Percentiles rank a stretch among this genome's conserved stretches.
Conservation (phyloP, 495 filamentous ascomycete genomes). For the Physcia stellaris region DNA sequence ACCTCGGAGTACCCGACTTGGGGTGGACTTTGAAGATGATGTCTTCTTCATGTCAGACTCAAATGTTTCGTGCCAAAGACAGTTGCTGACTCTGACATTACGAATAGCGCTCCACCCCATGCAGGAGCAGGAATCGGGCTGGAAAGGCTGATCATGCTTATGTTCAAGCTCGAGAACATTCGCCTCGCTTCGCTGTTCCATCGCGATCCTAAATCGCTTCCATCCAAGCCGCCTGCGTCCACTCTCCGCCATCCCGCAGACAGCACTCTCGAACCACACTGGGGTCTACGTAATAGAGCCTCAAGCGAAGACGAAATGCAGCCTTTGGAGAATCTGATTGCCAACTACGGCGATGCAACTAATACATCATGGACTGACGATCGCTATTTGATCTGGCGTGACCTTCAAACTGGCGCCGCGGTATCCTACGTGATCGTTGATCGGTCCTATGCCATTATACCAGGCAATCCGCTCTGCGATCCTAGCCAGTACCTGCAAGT, state of each 20-base stretch:
- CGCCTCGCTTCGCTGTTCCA: slow-evolving; percentile 73
- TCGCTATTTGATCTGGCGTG: slow-evolving; percentile 70
- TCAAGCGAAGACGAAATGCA: slow-evolving; percentile 42
- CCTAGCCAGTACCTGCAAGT: slow-evolving; percentile 53
- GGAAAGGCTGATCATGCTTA: slow-evolving; percentile 73
- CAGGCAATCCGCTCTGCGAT: slow-evolving; percentile 73
- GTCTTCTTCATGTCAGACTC: too few species aligned
- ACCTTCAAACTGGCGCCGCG: slow-evolving; percentile 61
- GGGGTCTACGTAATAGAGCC: slow-evolving; percentile 24
- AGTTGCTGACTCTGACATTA: too few species aligned
- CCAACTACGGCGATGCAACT: slow-evolving; percentile 80
- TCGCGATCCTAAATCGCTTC: slow-evolving; percentile 70
- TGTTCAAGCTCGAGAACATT: slow-evolving; percentile 78
- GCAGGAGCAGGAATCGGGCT: slow-evolving; percentile 84
- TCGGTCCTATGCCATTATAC: slow-evolving; percentile 61
- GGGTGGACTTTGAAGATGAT: too few species aligned
- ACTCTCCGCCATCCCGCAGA: slow-evolving; percentile 65
- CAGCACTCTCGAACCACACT: slow-evolving; percentile 53
- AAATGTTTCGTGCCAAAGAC: too few species aligned
- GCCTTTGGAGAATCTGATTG: slow-evolving; percentile 64
- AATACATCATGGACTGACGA: slow-evolving; percentile 81
- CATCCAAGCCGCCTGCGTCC: slow-evolving; percentile 36
- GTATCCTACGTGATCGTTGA: slow-evolving; percentile 61
- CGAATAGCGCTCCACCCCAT: slow-evolving; percentile 78
- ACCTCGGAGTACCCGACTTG: too few species aligned